Evolutionary conservation across 1,139 yeast species (phyloP).

Genomic region (Saccharomyces hybrid): DNA sequence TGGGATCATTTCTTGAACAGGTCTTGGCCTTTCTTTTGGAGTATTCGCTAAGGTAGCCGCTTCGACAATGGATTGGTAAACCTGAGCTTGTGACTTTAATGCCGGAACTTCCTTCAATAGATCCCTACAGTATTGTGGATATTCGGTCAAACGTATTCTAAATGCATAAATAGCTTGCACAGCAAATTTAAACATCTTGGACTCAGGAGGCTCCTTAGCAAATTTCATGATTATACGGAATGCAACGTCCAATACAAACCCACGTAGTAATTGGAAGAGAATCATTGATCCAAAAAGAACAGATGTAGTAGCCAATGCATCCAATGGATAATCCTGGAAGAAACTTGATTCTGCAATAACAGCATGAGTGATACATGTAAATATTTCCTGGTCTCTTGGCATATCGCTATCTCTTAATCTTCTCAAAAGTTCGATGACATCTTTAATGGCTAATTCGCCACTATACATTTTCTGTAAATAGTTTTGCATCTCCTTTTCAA

Average conservation of each 20-base stretch:
- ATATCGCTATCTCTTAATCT: slow-evolving; percentile 68
- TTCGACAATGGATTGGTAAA: slow-evolving; percentile 62
- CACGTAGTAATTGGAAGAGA: slow-evolving; percentile 77
- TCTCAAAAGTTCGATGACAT: slow-evolving; percentile 76
- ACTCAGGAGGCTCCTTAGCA: slow-evolving; percentile 79
- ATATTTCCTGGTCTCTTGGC: slow-evolving; percentile 92
- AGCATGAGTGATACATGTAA: slow-evolving; percentile 97
- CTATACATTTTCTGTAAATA: slow-evolving; percentile 92
- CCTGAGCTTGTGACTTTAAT: slow-evolving; percentile 72
- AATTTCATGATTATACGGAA: slow-evolving; percentile 82
- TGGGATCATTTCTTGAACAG: slow-evolving; percentile 27
- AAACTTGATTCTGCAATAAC: slow-evolving; percentile 89
- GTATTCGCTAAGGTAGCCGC: slow-evolving; percentile 33
- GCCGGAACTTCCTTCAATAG: slow-evolving; percentile 68
- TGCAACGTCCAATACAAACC: slow-evolving; percentile 85
- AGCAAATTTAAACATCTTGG: slow-evolving; percentile 93
- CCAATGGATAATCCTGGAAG: slow-evolving; percentile 90
- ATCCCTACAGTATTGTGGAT: slow-evolving; percentile 81
- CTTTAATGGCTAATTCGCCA: slow-evolving; percentile 83
- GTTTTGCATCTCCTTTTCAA: slow-evolving; percentile 89
- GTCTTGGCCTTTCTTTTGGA: slow-evolving; percentile 12
- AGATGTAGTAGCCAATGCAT: slow-evolving; percentile 92
- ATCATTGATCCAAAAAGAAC: slow-evolving; percentile 89
- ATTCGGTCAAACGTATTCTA: slow-evolving; percentile 68
- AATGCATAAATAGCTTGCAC: slow-evolving; percentile 91